Conservation (phyloP, 2,329 filamentous ascomycete genomes). For the Claviceps paspali region DNA sequence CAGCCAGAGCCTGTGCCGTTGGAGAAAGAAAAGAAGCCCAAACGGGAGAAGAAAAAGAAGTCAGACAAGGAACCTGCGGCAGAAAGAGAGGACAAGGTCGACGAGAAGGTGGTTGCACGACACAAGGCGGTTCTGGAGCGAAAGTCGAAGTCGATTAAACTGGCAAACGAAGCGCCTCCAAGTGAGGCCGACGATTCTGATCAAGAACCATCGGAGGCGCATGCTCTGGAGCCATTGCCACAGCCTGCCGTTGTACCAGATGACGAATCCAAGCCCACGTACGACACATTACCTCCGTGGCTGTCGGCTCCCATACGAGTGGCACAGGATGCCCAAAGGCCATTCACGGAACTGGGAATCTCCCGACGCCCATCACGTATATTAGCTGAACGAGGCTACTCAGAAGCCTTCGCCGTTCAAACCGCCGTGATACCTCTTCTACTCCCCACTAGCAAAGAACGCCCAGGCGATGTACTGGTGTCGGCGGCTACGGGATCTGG, state of each 20-base stretch:
- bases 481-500: slow-evolving; percentile 91
- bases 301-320: slow-evolving; percentile 60
- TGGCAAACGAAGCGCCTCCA: slow-evolving; percentile 26
- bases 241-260: slow-evolving; percentile 53
- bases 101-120: slow-evolving; percentile 17
- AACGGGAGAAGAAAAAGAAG: slow-evolving; percentile 14
- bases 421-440: slow-evolving; percentile 57
- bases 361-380: slow-evolving; percentile 41
- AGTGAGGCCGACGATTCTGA: slow-evolving; percentile 16
- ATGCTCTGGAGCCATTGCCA: slow-evolving; percentile 68
- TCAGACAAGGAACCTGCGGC: slow-evolving; percentile 9
- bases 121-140: slow-evolving; percentile 40
- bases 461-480: slow-evolving; percentile 67
- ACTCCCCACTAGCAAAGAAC: slow-evolving; percentile 44
- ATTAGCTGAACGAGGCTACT: slow-evolving; percentile 43
- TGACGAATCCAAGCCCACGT: slow-evolving; percentile 44
- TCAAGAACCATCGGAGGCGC: slow-evolving; percentile 29
- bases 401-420: slow-evolving; percentile 28
- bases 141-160: slow-evolving; percentile 37
- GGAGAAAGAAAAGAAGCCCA: not conserved
- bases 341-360: slow-evolving; percentile 52
- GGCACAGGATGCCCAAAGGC: slow-evolving; percentile 38
- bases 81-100: slow-evolving; percentile 11
- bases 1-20: not conserved
- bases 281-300: slow-evolving; percentile 70